These are phyloP conservation scores for Monoraphidium neglectum DNA, from an alignment of 139 green algal genomes.

Conservation along the genomic window DNA sequence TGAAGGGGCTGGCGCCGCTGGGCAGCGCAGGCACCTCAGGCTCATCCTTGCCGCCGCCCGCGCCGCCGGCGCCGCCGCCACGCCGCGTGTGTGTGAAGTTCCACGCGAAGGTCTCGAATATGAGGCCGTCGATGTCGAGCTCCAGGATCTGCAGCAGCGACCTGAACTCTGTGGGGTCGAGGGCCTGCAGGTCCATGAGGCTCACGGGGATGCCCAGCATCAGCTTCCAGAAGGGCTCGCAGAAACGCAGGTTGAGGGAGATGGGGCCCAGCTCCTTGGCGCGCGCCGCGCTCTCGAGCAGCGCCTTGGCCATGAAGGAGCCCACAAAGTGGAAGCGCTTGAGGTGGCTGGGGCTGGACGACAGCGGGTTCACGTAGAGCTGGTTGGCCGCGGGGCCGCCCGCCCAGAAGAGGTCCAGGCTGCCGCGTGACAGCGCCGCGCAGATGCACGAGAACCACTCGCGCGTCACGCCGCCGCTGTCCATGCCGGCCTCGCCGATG, in stretches of 20 bases:
- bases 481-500: constrained; percentile 63
- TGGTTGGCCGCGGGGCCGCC: constrained; percentile 33
- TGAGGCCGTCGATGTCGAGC: constrained; percentile 65
- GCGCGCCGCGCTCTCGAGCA: constrained; percentile 54
- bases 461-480: constrained; percentile 60
- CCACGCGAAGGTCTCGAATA: constrained; percentile 66
- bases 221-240: constrained; percentile 70
- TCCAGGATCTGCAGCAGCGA: constrained; percentile 60
- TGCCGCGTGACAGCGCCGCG: constrained; percentile 48
- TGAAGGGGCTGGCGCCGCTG: constrained; percentile 27
- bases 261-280: constrained; percentile 64
- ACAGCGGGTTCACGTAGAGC: constrained; percentile 64
- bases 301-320: constrained; percentile 66
- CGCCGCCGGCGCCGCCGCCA: constrained; percentile 5
- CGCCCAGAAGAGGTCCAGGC: constrained; percentile 59
- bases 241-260: constrained; percentile 61
- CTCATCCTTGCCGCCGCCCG: no score
- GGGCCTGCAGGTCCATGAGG: constrained; percentile 58
- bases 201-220: constrained; percentile 58
- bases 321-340: constrained; percentile 67
- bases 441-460: constrained; percentile 67
- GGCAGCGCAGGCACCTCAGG: constrained; percentile 35
- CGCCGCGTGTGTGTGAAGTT: constrained; percentile 50
- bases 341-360: constrained; percentile 48
- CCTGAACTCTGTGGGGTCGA: constrained; percentile 54